Percentiles rank a stretch among this genome's conserved stretches.
Conservation (phyloP, 2,329 filamentous ascomycete genomes). For the Pseudogymnoascus sp. region DNA sequence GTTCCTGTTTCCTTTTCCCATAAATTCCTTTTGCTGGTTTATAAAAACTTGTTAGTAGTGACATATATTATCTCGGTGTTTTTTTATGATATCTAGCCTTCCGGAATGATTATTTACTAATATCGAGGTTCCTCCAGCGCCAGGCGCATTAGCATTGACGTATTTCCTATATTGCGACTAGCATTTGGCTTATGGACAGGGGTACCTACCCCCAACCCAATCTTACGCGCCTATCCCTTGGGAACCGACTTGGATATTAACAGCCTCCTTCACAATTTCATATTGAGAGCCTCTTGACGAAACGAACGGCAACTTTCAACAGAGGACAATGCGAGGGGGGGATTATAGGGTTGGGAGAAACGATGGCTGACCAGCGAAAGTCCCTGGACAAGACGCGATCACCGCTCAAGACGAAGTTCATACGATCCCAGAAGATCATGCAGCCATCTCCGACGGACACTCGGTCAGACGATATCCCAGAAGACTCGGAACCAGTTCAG, state of each 20-base stretch:
- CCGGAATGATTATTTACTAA: background rate
- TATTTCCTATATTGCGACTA: background rate
- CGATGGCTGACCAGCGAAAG: constrained; percentile 29
- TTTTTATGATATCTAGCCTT: background rate
- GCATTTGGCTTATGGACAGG: constrained; percentile 1
- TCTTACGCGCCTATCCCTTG: constrained; percentile 4
- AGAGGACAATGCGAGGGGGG: constrained; percentile 17
- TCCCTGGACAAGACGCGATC: constrained; percentile 28
- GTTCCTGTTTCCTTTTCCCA: background rate
- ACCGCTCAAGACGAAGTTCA: constrained; percentile 36
- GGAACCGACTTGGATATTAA: constrained; percentile 1
- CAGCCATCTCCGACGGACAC: constrained; percentile 31
- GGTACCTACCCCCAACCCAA: constrained; percentile 6
- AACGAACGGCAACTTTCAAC: constrained; percentile 6
- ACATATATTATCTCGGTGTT: background rate
- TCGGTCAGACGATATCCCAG: constrained; percentile 29
- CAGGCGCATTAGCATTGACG: constrained; percentile 22
- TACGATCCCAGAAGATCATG: constrained; percentile 49
- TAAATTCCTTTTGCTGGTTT: background rate
- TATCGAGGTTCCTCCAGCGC: constrained; percentile 19
- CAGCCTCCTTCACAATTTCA: constrained; percentile 3
- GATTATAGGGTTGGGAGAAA: constrained; percentile 11
- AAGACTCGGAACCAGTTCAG: constrained; percentile 33
- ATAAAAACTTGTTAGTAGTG: background rate
- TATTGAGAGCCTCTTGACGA: background rate